Evolutionary conservation across 1,139 yeast species (phyloP), one percentile per base, ranked within the genome.

Genomic region (Yamadazyma trypodendri): DNA sequence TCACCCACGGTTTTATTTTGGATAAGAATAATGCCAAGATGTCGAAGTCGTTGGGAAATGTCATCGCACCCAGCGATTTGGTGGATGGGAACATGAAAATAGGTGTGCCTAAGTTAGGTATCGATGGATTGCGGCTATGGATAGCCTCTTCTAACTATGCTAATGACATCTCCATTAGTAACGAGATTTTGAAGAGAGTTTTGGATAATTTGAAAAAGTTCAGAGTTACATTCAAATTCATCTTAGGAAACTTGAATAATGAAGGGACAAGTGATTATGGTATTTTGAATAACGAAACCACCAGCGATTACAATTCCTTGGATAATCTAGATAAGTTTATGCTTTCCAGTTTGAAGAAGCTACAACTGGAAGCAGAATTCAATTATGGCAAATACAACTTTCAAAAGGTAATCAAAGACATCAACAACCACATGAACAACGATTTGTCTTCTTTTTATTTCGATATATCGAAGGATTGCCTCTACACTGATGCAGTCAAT

Each of bases 41-140:
- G 98, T 89, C 97, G 2, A 92, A 92, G 55, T 87, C 96, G 1
- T 63, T 86, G 35, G 97, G 97, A 0, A 92, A 92, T 51, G 81
- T 81, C 0, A 76, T 90, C 28, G 60, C 77, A 1, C 97, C 98
- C 0, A 51, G 50, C 6, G 79, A 78, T 32, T 77, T 84, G 9
- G 78, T 90, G 31, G 65, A 75, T 34, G 96, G 96, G 2, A 77
- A 79, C 32, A 72, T 72, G 23, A 71, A 75, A 38, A 72, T 71
- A 3, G 49, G 56, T 13, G 60, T 82, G 17, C 89, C 89, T 1
- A 71, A 80, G n/a, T 65, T 90, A 22, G 98, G 98, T 6, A 77
- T 88, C 12, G 97, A 90, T 60, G 98, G 98, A 0, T 66, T 94
- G 46, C 72, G 99, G 49, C 67, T 90, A 40, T 85, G 97, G 87